Base-by-base conservation (phyloP, 176 grass and related monocot genomes). In the Carex scoparia region DNA sequence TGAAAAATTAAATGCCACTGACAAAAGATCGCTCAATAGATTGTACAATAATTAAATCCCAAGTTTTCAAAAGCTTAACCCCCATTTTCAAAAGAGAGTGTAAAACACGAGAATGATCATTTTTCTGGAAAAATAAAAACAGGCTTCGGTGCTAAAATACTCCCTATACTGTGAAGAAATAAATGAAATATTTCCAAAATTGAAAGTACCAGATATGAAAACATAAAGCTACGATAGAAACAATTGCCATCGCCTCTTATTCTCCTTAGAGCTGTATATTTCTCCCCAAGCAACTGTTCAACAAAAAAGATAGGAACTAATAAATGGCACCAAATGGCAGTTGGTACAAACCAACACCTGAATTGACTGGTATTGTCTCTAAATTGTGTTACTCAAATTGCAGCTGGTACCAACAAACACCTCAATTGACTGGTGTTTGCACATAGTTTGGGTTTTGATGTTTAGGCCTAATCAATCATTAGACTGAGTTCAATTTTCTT, bases 221-320 rank as follows among this genome's bases (percentile, higher is more conserved):
- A 99, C 97, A 99, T 99, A 89, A 99, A 99, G 85, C 97, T 82
- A 89, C 97, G 93, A 87, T 91, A 99, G 84, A 99, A 99, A 80
- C 97, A 99, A 82, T 95, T 99, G 79, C 97, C 97, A 87, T 99
- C 97, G 82, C 97, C 97, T 38, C 97, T 86, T 63, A 91, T 94
- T 82, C 97, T 82, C 83, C 97, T 95, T 82, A 99, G 90, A 89
- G 97, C 97, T 89, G 55, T 81, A 88, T 95, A 99, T 84, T 99
- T 89, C 74, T 99, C 93, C 46, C 85, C 90, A 81, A 99, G 90
- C 84, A 95, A 83, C 97, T 99, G 85, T 79, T 85, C 44, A 66
- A 73, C 58, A 87, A 92, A 81, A 16, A 63, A 86, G 82, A 69
- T 81, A 30, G 77, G 59, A 40, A 61, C 70, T 40, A 94, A 86